Percentiles rank a stretch among this genome's conserved stretches.
phyloP scores from a whole-genome alignment of 148 eudicot genomes.

The Vaccinium vitisidaea region DNA sequence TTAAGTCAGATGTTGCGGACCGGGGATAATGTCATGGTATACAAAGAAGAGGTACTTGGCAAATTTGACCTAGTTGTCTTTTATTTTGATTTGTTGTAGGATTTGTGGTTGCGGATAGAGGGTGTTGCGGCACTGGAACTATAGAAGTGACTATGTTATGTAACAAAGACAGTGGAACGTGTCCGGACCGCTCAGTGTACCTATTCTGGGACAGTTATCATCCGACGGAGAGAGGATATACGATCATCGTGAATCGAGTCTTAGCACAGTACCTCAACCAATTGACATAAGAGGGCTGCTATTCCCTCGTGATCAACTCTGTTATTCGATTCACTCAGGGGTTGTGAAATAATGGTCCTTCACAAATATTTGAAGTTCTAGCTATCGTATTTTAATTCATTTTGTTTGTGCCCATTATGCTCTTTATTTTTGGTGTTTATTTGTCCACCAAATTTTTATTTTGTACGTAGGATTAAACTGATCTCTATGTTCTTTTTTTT shows the following conservation, averaged over 20 bases:
- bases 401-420: background rate
- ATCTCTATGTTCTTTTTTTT: no score
- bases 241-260: slow-evolving; percentile 11
- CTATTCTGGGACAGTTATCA: slow-evolving; percentile 62
- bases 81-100: slow-evolving; percentile 21
- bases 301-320: background rate
- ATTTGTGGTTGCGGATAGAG: slow-evolving; percentile 28
- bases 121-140: slow-evolving; percentile 55
- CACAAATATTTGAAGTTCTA: background rate
- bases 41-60: background rate
- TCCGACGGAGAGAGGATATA: slow-evolving; percentile 47
- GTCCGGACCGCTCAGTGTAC: slow-evolving; percentile 31
- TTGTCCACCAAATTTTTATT: background rate
- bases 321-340: background rate
- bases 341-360: no score
- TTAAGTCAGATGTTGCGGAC: no score
- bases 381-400: background rate
- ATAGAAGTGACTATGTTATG: slow-evolving; percentile 39
- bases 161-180: slow-evolving; percentile 30
- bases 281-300: background rate
- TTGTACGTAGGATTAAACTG: background rate
- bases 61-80: background rate
- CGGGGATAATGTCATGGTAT: background rate
- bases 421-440: no score
- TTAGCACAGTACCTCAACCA: slow-evolving; percentile 10